phyloP scores from a whole-genome alignment of 306 rosid species.

The Lupinus albus region DNA sequence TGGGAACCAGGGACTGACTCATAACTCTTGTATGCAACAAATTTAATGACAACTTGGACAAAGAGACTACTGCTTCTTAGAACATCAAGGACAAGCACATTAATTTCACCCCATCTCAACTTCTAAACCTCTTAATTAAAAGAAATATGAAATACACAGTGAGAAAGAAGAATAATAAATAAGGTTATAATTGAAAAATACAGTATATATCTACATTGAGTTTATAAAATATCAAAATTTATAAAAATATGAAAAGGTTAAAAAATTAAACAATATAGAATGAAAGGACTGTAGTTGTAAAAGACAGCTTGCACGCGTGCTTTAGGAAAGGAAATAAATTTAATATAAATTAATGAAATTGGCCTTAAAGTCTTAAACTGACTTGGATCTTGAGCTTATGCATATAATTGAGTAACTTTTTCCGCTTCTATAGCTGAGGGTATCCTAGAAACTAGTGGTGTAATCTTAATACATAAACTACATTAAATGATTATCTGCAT shows the following conservation, averaged over 20 bases:
- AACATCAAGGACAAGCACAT: conserved; percentile 26
- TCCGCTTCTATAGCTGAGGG: conserved; percentile 12
- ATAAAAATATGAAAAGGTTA: no score
- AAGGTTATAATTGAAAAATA: no score
- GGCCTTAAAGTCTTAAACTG: conserved; percentile 24
- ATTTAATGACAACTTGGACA: conserved; percentile 38
- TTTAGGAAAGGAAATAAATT: conserved; percentile 18
- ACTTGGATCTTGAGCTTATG: conserved; percentile 15
- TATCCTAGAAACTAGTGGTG: conserved; percentile 39
- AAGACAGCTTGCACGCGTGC: conserved; percentile 31
- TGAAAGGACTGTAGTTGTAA: no score
- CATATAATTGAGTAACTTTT: background rate
- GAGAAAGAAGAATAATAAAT: no score
- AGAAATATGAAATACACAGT: no score
- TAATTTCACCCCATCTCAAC: conserved; percentile 6
- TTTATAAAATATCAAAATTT: no score
- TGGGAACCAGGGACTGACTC: conserved; percentile 30
- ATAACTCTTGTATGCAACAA: conserved; percentile 29
- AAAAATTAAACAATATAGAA: no score
- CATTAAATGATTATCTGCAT: conserved; percentile 38
- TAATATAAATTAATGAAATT: background rate
- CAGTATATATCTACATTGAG: no score
- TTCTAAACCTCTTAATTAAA: background rate
- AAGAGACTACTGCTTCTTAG: conserved; percentile 15
- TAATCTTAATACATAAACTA: conserved; percentile 16